Percentiles rank a stretch among this genome's conserved stretches.
These are phyloP conservation scores for Pseudozyma hubeiensis DNA, from an alignment of 1,284 basidiomycete species.

Conservation along the genomic window DNA sequence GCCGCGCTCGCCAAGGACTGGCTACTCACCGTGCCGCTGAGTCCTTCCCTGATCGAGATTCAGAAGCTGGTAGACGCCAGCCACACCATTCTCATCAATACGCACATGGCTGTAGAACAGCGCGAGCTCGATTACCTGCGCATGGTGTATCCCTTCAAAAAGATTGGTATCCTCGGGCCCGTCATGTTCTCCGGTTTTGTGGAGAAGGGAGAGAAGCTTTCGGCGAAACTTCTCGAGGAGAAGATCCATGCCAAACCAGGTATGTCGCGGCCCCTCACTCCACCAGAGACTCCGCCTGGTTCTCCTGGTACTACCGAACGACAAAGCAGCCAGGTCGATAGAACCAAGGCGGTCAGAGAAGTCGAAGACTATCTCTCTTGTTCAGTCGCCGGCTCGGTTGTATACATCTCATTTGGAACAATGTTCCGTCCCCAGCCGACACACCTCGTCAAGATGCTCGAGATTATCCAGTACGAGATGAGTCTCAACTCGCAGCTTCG, in stretches of 20 bases:
- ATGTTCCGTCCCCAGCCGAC: conserved; percentile 12
- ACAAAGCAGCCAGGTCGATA: background rate
- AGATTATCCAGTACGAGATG: conserved; percentile 10
- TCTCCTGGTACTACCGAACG: background rate
- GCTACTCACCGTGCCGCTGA: conserved; percentile 11
- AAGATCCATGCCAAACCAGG: background rate
- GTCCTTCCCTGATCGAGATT: conserved; percentile 16
- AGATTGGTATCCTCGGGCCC: conserved; percentile 5
- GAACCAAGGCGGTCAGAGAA: background rate
- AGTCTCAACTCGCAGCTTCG: background rate
- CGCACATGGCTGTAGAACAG: conserved; percentile 6
- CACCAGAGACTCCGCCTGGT: conserved; percentile 1
- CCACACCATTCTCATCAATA: conserved; percentile 13
- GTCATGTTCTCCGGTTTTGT: conserved; percentile 11
- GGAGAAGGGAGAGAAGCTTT: background rate
- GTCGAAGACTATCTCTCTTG: conserved; percentile 2
- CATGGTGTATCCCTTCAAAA: conserved; percentile 6
- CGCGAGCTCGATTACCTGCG: conserved; percentile 8
- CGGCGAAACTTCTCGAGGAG: conserved; percentile 1
- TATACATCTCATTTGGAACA: conserved; percentile 17
- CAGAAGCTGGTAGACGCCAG: conserved; percentile 13
- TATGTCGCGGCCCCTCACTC: background rate
- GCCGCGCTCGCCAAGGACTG: conserved; percentile 12
- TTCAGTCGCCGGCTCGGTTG: conserved; percentile 1
- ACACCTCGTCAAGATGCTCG: conserved; percentile 14